A percentile compares a stretch with the other conserved stretches of the same genome.
Conservation (phyloP, 495 filamentous ascomycete genomes). For the Darksidea phi region DNA sequence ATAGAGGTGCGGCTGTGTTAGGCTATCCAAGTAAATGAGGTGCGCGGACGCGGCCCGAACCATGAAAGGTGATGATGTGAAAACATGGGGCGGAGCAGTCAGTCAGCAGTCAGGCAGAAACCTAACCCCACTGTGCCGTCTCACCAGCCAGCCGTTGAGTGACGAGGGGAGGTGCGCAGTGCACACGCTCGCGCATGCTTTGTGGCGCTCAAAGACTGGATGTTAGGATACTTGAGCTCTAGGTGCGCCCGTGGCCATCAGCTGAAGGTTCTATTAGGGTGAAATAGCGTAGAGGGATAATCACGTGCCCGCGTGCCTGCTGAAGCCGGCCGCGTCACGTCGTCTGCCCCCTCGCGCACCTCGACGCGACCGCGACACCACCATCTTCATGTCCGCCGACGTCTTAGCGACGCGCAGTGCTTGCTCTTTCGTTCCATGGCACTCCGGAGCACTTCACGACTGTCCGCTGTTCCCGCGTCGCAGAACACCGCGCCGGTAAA, state of each 20-base stretch:
- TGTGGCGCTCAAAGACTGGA: neutral
- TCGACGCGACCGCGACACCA: neutral
- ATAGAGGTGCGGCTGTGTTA: too few relatives aligned
- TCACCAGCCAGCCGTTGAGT: neutral
- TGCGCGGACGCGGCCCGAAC: neutral
- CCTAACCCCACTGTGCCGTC: neutral
- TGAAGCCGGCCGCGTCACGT: neutral
- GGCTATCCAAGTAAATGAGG: neutral
- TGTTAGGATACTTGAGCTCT: neutral
- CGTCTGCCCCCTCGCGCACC: neutral
- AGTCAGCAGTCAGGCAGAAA: neutral
- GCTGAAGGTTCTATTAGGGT: too few relatives aligned
- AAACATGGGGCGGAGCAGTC: neutral
- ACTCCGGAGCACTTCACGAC: slow-evolving; percentile 35
- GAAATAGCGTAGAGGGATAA: too few relatives aligned
- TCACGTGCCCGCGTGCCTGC: neutral
- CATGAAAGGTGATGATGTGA: neutral
- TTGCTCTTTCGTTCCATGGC: slow-evolving; percentile 41
- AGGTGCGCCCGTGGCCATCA: too few relatives aligned
- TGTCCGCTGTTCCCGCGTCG: slow-evolving; percentile 35
- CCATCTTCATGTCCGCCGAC: neutral
- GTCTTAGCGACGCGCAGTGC: slow-evolving; percentile 9
- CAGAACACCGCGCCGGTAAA: slow-evolving; percentile 66
- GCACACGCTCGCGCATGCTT: neutral
- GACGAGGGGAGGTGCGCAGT: neutral